Percentiles rank a stretch among this genome's conserved stretches.
phyloP scores from a whole-genome alignment of 2,329 filamentous ascomycete species.

The Fusarium transvaalense region DNA sequence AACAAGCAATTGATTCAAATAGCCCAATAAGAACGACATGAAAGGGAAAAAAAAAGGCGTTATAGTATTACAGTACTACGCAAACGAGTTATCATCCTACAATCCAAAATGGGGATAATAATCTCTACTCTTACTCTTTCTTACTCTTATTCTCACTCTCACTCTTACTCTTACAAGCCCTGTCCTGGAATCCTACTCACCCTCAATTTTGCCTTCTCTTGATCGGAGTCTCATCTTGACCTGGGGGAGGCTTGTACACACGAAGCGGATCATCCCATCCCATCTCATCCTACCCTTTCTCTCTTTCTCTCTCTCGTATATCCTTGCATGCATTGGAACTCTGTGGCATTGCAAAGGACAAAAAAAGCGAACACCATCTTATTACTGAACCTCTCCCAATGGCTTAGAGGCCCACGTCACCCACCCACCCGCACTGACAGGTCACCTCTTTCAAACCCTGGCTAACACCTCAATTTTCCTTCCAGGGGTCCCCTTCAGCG shows the following conservation, averaged over 20 bases:
- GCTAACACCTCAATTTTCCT: slow-evolving; percentile 41
- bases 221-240: slow-evolving; percentile 40
- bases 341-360: not conserved
- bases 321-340: slow-evolving; percentile 25
- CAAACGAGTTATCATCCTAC: not conserved
- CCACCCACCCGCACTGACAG: slow-evolving; percentile 46
- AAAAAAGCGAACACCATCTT: not conserved
- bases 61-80: not conserved
- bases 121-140: not conserved
- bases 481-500: slow-evolving; percentile 36
- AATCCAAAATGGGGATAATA: not conserved
- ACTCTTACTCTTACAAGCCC: slow-evolving; percentile 3
- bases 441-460: slow-evolving; percentile 17
- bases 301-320: slow-evolving; percentile 28
- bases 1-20: not conserved
- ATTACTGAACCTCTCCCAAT: slow-evolving; percentile 24
- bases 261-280: slow-evolving; percentile 35
- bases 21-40: slow-evolving; percentile 12
- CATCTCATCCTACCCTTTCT: slow-evolving; percentile 4
- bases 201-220: slow-evolving; percentile 31
- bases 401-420: slow-evolving; percentile 48
- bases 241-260: slow-evolving; percentile 35
- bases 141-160: not conserved
- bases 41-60: not conserved
- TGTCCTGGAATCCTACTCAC: slow-evolving; percentile 20